Base-by-base conservation (phyloP, 306 rosid species). In the Carpinus viminea region DNA sequence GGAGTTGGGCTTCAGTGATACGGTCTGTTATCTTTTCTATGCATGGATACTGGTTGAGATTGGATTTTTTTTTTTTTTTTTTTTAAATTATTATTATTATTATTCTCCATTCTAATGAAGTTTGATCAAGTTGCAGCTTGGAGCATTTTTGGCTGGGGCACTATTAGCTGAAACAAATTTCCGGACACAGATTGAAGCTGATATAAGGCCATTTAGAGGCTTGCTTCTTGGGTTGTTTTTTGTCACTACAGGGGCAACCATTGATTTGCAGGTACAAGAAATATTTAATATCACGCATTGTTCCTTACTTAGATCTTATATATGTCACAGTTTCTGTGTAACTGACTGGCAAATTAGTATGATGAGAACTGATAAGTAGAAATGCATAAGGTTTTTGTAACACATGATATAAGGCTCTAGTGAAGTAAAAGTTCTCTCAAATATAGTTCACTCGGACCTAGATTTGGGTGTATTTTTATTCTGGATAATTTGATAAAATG, bases 181-280 rank as follows among this genome's bases (percentile, higher is more conserved):
- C 84, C 87, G 99, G 87, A 96, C 98, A 46, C 99, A 96, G 86
- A 96, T 96, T 90, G 99, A 96, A 93, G 99, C 99, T 70, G 98
- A 96, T 86, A 96, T 96, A 86, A 88, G 97, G 86, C 99, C 99
- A 20, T 96, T 96, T 80, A 89, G 98, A 88, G 99, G 99, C 80
- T 87, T 96, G 84, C 96, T 96, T 68, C 98, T 96, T 12, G 99
- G 99, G 70, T 86, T 96, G 80, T 96, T 96, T 86, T 96, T 96
- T 59, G 83, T 96, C 11, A 91, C 94, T 51, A 96, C 99, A 0
- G 99, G 99, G 81, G 85, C 98, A 51, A 93, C 99, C 75, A 83
- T 96, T 78, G 99, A 96, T 84, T 89, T 82, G 82, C 96, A 90
- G 99, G 99, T 95, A 80, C 41, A 48, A 13, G 18, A 48, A 10